Evolutionary conservation across 192 early-diverging fungal species (phyloP), one percentile per base, ranked within the genome.

Genomic region (Rhizophagus prolifer): DNA sequence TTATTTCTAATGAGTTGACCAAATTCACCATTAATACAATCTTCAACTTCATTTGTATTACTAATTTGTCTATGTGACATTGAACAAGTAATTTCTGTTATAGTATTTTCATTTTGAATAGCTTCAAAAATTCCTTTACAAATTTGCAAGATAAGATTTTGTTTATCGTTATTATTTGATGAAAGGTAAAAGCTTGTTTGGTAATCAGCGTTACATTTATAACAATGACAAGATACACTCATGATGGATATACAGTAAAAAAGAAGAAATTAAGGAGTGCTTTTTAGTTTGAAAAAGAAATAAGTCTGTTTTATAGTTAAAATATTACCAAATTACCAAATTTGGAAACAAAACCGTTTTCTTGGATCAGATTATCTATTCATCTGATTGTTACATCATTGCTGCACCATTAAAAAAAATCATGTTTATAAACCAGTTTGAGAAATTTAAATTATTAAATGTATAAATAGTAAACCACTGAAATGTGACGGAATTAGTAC

Each of bases 131-230:
- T 64, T 30, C 16, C 30, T 30, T 64, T 64, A 26, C 62, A 64
- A 14, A 64, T 19, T 64, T 31, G 28, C 5, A 64, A 30, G 16
- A 64, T 64, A 7, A 64, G 30, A 64, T 64, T 64, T 64, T 64
- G 62, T 64, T 64, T 64, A 28, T 64, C 62, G 10, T 64, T 19
- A 64, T 64, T 64, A 14, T 64, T 54, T 54, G 47, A 50, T 54
- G 50, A 5, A 21, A 54, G 16, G 16, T 44, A 44, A 7, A 12
- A 21, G 0, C 12, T 19, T 21, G 50, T 21, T 19, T 4, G 4
- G 19, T 21, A 21, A 21, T 16, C 0, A 50, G 14, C 14, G 14
- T 50, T 54, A 54, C 50, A 54, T 21, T 21, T 54, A 54, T 54
- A 54, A 54, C 50, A 54, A 21, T 54, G 50, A 54, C 50, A 54